Percentiles rank a stretch among this genome's conserved stretches.
Evolutionary conservation across 805 yeast species (phyloP).

Genomic region (Cyberlindnera petersonii): DNA sequence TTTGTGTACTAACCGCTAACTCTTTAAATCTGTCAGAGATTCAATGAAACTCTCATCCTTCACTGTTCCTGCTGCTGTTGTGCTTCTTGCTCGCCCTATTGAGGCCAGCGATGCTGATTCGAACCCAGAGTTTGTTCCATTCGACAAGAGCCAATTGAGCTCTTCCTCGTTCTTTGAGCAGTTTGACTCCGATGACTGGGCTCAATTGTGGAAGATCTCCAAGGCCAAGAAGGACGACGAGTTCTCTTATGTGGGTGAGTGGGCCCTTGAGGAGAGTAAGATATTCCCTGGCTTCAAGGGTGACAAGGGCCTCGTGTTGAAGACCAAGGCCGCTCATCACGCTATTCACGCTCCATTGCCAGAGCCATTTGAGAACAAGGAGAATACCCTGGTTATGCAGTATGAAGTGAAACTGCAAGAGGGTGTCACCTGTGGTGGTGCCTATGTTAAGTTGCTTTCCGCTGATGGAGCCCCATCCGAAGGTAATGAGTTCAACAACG

Average conservation of each 20-base stretch:
- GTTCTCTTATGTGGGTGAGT: conserved; percentile 63
- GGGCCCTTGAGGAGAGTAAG: conserved; percentile 66
- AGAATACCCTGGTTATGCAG: conserved; percentile 72
- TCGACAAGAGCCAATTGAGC: conserved; percentile 33
- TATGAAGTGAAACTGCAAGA: conserved; percentile 85
- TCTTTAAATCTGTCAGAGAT: no score
- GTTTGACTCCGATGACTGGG: conserved; percentile 41
- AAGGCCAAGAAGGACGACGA: conserved; percentile 49
- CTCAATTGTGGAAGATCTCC: conserved; percentile 57
- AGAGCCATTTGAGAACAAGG: conserved; percentile 52
- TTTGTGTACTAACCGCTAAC: no score
- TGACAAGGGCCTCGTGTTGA: conserved; percentile 76
- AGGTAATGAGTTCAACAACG: conserved; percentile 49
- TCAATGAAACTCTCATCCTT: conserved; percentile 25
- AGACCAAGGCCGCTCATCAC: conserved; percentile 72
- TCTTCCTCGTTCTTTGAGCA: conserved; percentile 61
- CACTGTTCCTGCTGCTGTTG: conserved; percentile 24
- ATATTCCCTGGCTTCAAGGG: conserved; percentile 55
- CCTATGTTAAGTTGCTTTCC: conserved; percentile 73
- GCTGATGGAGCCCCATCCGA: conserved; percentile 35
- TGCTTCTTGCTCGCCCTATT: conserved; percentile 19
- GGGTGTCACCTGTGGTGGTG: conserved; percentile 83
- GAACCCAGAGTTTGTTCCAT: conserved; percentile 34
- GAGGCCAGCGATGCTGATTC: conserved; percentile 5
- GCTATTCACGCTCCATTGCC: conserved; percentile 70